Evolutionary conservation across 352 stramenopile species (phyloP), one percentile per base, ranked within the genome.

Genomic region (Pythium folliculosum): DNA sequence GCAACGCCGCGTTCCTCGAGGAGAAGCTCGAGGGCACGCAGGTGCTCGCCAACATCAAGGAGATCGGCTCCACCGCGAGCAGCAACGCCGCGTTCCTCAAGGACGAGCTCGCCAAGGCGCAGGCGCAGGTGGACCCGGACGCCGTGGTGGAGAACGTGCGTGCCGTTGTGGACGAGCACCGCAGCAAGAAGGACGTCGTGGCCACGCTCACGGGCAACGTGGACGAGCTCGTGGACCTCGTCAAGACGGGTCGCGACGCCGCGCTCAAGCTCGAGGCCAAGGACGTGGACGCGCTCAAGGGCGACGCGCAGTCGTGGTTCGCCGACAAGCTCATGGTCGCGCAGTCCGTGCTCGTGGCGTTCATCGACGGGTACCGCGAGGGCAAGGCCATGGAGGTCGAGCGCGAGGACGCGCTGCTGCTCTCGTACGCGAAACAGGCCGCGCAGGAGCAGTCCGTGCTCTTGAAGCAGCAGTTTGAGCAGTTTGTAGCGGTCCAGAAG

Each of bases 271-370:
- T 94, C 37, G 83, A 94, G 9, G 78, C 72, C 23, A 59, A 85
- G 50, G 86, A 96, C 38, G 56, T 96, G 0, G 78, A 93, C 0
- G 72, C 64, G 0, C 72, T 89, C 25, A 91, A 92, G 68, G 50
- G 44, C 4, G 84, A 86, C 1, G 74, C 75, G 38, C 84, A 96
- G 67, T 88, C 78, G 60, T 96, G 88, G 88, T 76, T 92, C 21
- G 82, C 83, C 2, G 88, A 96, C 75, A 96, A 96, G 56, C 75
- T 96, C 61, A 71, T 90, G 60, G 86, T 96, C 25, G 88, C 83
- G 19, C 86, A 94, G 66, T 79, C 77, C 9, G 87, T 94, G 69
- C 71, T 96, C 30, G 75, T 90, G 76, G 82, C 84, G 37, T 96
- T 94, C 52, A 92, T 96, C 64, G 76, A 88, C 1, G 88, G 88